These are phyloP conservation scores for Paracoccidioides lutzii DNA, from an alignment of 2,329 filamentous ascomycete species.

Conservation along the genomic window DNA sequence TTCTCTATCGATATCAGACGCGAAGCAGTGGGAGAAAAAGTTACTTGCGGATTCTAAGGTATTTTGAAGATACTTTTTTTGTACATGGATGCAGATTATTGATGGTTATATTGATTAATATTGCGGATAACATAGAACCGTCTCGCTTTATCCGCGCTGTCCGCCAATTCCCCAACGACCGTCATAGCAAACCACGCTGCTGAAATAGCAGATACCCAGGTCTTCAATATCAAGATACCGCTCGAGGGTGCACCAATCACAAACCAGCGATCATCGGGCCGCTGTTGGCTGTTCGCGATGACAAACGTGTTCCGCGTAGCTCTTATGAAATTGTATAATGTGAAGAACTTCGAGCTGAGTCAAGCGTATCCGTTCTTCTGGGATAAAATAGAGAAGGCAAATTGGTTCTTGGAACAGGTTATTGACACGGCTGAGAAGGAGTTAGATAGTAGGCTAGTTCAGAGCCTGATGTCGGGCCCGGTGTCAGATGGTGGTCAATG, in stretches of 20 bases:
- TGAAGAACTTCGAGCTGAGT: slow-evolving; percentile 70
- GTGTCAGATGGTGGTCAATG: slow-evolving; percentile 77
- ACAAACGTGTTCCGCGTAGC: slow-evolving; percentile 89
- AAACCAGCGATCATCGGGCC: slow-evolving; percentile 66
- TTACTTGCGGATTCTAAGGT: slow-evolving; percentile 19
- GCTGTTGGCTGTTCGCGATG: slow-evolving; percentile 85
- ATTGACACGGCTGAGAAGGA: slow-evolving; percentile 59
- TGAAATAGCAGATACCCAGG: slow-evolving; percentile 57
- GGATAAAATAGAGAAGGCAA: slow-evolving; percentile 87
- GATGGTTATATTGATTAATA: background rate
- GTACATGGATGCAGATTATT: background rate
- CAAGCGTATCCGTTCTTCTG: slow-evolving; percentile 84
- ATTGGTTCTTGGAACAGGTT: slow-evolving; percentile 77
- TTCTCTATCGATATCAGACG: slow-evolving; percentile 13
- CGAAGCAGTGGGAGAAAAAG: slow-evolving; percentile 17
- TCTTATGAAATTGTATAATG: slow-evolving; percentile 68
- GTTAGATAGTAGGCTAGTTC: slow-evolving; percentile 60
- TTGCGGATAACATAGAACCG: slow-evolving; percentile 38
- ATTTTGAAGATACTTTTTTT: background rate
- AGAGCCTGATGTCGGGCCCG: slow-evolving; percentile 53
- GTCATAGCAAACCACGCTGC: slow-evolving; percentile 53
- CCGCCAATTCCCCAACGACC: slow-evolving; percentile 50
- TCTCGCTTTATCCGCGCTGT: slow-evolving; percentile 62
- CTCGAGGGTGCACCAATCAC: slow-evolving; percentile 73
- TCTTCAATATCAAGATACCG: slow-evolving; percentile 73